Conservation (phyloP, 176 grass and related monocot genomes). For the Melocanna baccifera region DNA sequence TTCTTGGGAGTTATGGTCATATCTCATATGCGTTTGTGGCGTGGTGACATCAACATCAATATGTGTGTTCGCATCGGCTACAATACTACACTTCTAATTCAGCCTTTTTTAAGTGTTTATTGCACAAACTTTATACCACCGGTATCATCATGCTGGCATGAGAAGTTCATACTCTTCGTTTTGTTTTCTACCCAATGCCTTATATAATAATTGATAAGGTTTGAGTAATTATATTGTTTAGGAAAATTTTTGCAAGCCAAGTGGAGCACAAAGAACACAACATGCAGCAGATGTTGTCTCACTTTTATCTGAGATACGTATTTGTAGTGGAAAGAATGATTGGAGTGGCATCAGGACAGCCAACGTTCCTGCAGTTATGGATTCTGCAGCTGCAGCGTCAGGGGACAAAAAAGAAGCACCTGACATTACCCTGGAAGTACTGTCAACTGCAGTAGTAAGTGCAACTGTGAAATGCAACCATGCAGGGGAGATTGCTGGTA, state of each 20-base stretch:
- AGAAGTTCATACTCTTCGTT: conserved; percentile 14
- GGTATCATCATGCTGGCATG: conserved; percentile 13
- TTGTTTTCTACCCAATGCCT: neutral
- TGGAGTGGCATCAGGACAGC: conserved; percentile 95
- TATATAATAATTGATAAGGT: conserved; percentile 14
- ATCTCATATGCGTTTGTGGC: too few relatives aligned
- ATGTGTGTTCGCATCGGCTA: too few relatives aligned
- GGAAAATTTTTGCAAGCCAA: conserved; percentile 99
- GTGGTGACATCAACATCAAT: too few relatives aligned
- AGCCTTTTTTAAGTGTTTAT: conserved; percentile 7
- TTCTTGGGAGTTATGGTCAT: too few relatives aligned
- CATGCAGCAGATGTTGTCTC: conserved; percentile 98
- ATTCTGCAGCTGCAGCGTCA: conserved; percentile 95
- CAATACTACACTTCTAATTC: neutral
- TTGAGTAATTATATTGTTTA: conserved; percentile 34
- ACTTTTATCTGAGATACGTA: conserved; percentile 98
- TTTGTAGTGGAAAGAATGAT: conserved; percentile 97
- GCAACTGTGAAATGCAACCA: conserved; percentile 97
- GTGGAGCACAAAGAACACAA: conserved; percentile 90
- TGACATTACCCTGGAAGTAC: conserved; percentile 90
- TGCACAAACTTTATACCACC: neutral
- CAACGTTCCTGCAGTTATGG: conserved; percentile 90
- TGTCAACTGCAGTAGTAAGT: conserved; percentile 96
- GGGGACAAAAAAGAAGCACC: conserved; percentile 90
- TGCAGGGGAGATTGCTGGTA: conserved; percentile 96